Evolutionary conservation across 2,329 filamentous ascomycete genomes (phyloP).

Genomic region (Pleurostoma richardsiae): DNA sequence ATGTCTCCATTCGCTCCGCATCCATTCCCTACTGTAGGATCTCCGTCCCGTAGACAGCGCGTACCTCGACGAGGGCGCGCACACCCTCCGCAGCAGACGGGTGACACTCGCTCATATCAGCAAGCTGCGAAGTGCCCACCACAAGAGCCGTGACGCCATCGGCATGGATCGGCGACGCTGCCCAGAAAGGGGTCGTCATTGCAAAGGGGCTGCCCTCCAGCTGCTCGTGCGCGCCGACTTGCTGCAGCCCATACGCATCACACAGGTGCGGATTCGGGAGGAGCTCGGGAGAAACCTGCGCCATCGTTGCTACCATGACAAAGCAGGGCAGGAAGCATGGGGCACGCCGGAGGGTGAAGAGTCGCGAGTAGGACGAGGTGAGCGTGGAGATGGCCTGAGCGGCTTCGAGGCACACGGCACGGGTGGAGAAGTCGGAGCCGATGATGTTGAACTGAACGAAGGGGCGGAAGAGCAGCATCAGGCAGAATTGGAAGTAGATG

Average conservation of each 20-base stretch:
- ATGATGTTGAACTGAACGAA: constrained; percentile 3
- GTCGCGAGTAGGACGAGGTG: constrained; percentile 18
- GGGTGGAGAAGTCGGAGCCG: constrained; percentile 8
- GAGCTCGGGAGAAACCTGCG: not conserved
- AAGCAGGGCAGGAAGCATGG: constrained; percentile 24
- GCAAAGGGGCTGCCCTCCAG: not conserved
- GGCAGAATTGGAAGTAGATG: constrained; percentile 7
- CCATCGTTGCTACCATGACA: constrained; percentile 10
- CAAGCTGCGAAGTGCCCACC: not conserved
- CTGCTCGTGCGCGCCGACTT: not conserved
- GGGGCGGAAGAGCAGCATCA: constrained; percentile 4
- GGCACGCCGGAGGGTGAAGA: constrained; percentile 22
- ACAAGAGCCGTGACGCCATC: not conserved
- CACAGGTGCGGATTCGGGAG: not conserved
- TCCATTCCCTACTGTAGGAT: too few relatives aligned
- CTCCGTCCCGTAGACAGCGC: not conserved
- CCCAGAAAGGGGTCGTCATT: not conserved
- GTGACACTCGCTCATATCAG: not conserved
- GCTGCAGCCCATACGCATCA: too few relatives aligned
- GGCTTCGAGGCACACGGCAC: constrained; percentile 22
- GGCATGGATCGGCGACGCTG: not conserved
- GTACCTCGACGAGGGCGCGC: not conserved
- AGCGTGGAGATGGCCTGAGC: constrained; percentile 25
- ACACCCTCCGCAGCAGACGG: not conserved
- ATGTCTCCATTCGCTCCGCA: too few relatives aligned